Evolutionary conservation across 2,329 filamentous ascomycete genomes (phyloP), one percentile per base, ranked within the genome.

Genomic region (Alternaria gansuensis): DNA sequence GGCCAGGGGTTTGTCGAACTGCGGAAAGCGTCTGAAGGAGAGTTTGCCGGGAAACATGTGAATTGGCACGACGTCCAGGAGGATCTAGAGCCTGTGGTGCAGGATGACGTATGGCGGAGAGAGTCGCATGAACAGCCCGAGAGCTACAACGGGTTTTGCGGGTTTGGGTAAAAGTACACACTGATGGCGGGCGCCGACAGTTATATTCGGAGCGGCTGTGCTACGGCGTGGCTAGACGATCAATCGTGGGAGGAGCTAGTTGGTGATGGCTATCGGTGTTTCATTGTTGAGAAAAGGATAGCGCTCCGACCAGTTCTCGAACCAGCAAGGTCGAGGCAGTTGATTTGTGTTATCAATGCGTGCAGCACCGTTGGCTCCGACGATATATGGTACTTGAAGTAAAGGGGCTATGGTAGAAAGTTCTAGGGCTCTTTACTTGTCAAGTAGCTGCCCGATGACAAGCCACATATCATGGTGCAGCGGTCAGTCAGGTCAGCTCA

Each of bases 211-310:
- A 31, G 46, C 45, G 45, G 49, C 41, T 31, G 48, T 50, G 51
- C 44, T 23, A 49, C 59, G 51, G 59, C 60, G 62, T 58, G 51
- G 51, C 44, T 39, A 31, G 37, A 52, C 54, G 40, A 46, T 57
- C 43, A 50, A 46, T 56, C 29, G 57, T 57, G 33, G 43, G 54
- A 26, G 51, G 45, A 54, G 43, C 54, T 62, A 51, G 50, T 57
- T 51, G 59, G 44, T 52, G 45, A 54, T 13, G 60, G 61, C 56
- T 61, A 59, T 48, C 60, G 59, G 44, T 64, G 65, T 65, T 69
- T 69, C 67, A 40, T 67, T 73, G 72, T 72, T 73, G 72, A 64
- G 70, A 60, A 65, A 61, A 68, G 68, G 69, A 66, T 62, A 55
- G 56, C 60, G 66, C 68, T 66, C 51, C 64, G 63, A 65, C 63